Evolutionary conservation across 257 asterid species (phyloP).

Genomic region (Ophiorrhiza pumila): DNA sequence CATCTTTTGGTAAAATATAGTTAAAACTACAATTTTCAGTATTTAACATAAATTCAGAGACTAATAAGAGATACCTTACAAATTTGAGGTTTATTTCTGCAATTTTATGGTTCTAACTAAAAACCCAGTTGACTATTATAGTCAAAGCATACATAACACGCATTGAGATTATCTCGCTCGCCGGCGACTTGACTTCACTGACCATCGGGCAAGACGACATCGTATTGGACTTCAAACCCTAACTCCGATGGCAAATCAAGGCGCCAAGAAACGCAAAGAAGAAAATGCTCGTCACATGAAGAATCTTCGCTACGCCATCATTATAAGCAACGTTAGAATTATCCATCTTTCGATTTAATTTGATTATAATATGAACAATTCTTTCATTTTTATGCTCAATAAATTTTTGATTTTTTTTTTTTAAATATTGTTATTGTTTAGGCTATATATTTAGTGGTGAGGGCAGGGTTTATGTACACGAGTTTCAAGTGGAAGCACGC

Average conservation of each 20-base stretch:
- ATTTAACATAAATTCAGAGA: too few relatives aligned
- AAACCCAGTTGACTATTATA: too few relatives aligned
- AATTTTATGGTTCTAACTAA: too few relatives aligned
- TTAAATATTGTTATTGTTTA: slow-evolving; percentile 18
- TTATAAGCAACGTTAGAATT: slow-evolving; percentile 62
- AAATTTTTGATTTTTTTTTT: neutral
- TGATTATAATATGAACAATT: neutral
- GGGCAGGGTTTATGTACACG: slow-evolving; percentile 73
- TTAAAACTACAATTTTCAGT: too few relatives aligned
- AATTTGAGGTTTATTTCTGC: neutral
- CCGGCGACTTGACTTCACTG: too few relatives aligned
- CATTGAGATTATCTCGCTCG: neutral
- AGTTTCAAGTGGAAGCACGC: slow-evolving; percentile 87
- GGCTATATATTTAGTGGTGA: slow-evolving; percentile 62
- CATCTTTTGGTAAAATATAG: too few relatives aligned
- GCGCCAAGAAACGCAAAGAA: slow-evolving; percentile 94
- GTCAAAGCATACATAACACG: too few relatives aligned
- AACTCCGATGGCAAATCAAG: slow-evolving; percentile 80
- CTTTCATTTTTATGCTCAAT: neutral
- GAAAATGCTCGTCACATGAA: slow-evolving; percentile 80
- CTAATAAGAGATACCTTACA: too few relatives aligned
- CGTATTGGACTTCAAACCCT: neutral
- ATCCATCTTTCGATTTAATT: neutral
- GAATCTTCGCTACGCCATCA: slow-evolving; percentile 59
- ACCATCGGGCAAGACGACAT: neutral